Evolutionary conservation across 2,329 filamentous ascomycete species (phyloP), one percentile per base, ranked within the genome.

Genomic region (Fusarium virguliforme): DNA sequence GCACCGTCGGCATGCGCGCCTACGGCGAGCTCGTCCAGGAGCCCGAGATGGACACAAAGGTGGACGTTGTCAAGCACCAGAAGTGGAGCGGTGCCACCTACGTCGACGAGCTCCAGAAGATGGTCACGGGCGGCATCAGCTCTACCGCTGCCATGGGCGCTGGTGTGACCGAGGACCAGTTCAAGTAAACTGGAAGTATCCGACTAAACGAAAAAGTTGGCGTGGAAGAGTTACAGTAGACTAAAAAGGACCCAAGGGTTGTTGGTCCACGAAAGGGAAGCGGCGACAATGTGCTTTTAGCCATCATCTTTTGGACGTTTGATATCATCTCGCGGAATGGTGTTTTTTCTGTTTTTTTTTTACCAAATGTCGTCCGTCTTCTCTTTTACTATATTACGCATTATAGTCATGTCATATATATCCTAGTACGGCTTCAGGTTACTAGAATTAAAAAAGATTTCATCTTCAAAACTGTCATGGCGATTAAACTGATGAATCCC

Each of bases 11-110:
- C 63, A 99, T 99, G 95, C 91, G 95, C 63, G 96, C 95, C 13
- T 99, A 98, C 81, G 95, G 95, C 80, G 95, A 98, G 86, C 88
- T 98, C 72, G 94, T 99, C 65, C 96, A 99, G 85, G 96, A 98
- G 85, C 96, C 96, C 13, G 96, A 99, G 87, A 98, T 98, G 87
- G 94, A 93, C 69, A 87, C 88, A 66, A 92, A 92, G 68, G 91
- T 98, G 67, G 96, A 99, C 80, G 96, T 99, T 40, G 94, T 99
- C 72, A 98, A 94, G 83, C 96, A 99, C 85, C 96, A 99, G 89
- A 99, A 98, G 84, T 99, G 96, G 96, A 94, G 90, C 76, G 96
- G 96, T 55, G 96, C 96, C 24, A 95, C 93, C 74, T 98, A 98
- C 80, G 93, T 95, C 22, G 96, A 99, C 80, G 94, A 97, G 82